Evolutionary conservation across 2,329 filamentous ascomycete species (phyloP), one percentile per base, ranked within the genome.

Genomic region (Calonectria fujianensis): DNA sequence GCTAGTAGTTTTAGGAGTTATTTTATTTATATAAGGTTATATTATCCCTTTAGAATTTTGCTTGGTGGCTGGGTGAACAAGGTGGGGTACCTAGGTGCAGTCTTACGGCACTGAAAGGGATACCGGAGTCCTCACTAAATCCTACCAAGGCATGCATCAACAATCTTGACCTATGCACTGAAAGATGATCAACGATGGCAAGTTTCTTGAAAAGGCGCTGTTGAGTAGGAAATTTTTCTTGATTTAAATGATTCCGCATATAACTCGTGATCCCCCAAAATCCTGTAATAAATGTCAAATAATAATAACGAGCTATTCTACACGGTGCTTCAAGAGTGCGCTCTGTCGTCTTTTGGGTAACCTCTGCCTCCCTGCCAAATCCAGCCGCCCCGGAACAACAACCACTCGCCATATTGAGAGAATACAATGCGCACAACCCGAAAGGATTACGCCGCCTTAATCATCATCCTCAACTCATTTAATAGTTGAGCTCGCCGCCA

Each of bases 401-500:
- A 74, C 45, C 61, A 76, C 69, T 39, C 24, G 52, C 48, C 65
- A 41, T 24, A 48, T n/a, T 50, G 52, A 52, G 45, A 65, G 59
- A 37, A 45, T 67, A 69, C 59, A 37, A 41, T 64, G 64, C 41
- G 59, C 39, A 29, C 10, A 50, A 59, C 37, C 39, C 31, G 9
- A 14, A n/a, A 32, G n/a, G 50, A 41, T 39, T 50, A 57, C n/a
- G 66, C 61, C 29, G 14, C 39, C 39, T 64, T 67, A 37, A 54
- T 37, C 61, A 51, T 32, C 48, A 35, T 7, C 24, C 32, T 13
- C 67, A 54, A 31, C 57, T 11, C 20, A 24, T 48, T 83, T 90
- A 98, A 83, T 98, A 98, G 85, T 98, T 97, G 81, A 98, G 88
- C 86, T 98, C 96, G 35, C 95, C 94, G 51, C 93, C 92, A 51